Conservation (phyloP, 768 basidiomycete genomes). For the Candolleomyces eurysporus region DNA sequence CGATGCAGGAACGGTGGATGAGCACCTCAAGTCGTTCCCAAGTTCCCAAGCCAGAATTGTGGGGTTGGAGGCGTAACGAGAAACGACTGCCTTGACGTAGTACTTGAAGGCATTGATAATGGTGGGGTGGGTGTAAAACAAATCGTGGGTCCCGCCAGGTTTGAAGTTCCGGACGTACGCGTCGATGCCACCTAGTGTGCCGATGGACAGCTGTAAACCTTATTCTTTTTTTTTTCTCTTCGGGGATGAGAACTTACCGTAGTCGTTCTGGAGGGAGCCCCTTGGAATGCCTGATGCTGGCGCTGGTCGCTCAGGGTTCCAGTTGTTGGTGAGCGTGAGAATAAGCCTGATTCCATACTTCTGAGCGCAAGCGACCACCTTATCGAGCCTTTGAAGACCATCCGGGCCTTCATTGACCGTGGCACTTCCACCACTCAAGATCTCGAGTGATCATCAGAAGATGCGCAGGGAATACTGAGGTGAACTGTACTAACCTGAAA, state of each 20-base stretch:
- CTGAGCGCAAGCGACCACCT: conserved; percentile 12
- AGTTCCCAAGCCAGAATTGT: too few relatives aligned
- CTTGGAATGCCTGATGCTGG: conserved; percentile 17
- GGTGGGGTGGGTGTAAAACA: conserved; percentile 32
- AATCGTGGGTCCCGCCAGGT: conserved; percentile 29
- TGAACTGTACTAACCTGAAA: conserved; percentile 14
- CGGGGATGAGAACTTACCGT: conserved; percentile 13
- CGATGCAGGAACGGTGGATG: conserved; percentile 7
- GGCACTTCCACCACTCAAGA: conserved; percentile 10
- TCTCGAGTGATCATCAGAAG: conserved; percentile 1
- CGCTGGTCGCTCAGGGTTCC: conserved; percentile 18
- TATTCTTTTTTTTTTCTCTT: neutral
- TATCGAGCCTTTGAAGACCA: conserved; percentile 19
- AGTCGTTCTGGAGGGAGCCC: conserved; percentile 27
- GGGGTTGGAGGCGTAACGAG: too few relatives aligned
- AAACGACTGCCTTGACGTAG: conserved; percentile 18
- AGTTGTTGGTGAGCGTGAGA: conserved; percentile 21
- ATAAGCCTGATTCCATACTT: conserved; percentile 19
- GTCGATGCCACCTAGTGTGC: conserved; percentile 34
- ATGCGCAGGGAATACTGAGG: too few relatives aligned
- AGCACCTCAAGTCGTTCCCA: too few relatives aligned
- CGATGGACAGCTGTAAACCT: too few relatives aligned
- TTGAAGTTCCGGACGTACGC: conserved; percentile 30
- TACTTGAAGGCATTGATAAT: conserved; percentile 32
- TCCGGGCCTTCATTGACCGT: conserved; percentile 18